Base-by-base conservation (phyloP, 768 basidiomycete species). In the Serpula lacrymans region DNA sequence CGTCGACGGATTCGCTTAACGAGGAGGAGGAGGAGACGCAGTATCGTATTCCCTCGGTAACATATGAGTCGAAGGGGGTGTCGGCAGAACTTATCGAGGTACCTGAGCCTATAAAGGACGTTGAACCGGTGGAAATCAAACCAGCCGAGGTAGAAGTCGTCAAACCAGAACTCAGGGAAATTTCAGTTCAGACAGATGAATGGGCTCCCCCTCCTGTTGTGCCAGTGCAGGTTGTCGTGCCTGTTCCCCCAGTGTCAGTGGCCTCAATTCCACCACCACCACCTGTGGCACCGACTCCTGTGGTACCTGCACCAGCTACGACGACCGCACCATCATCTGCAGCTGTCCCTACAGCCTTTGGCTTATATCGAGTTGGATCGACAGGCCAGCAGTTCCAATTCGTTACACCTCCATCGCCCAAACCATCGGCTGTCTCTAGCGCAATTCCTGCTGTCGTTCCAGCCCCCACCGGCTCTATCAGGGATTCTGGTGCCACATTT, bases 181-280 rank as follows among this genome's bases (percentile, higher is more conserved):
- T 80, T 45, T 84, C 80, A 3, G 79, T 82, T 24, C 88, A 92
- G 65, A 91, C 88, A 1, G 89, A 92, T 46, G 72, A 74, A 36
- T 85, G 82, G 84, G 64, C 57, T 11, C 77, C 77, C 9, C 67
- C 72, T 7, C 57, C 66, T 2, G 58, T 68, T 2, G 42, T 55
- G 13, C 56, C 55, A 5, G 55, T 60, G 5, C 56, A 54, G 48
- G 43, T 55, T 34, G 42, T 63, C 42, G 41, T 56, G 48, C 40
- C 49, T 39, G 31, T 65, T 50, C 37, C 56, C 14, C 51, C 47
- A 29, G 47, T 62, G 42, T 62, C 63, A 38, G 43, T 57, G 52
- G 50, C 68, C 24, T 50, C 68, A 26, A 33, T 67, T 44, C 59
- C 54, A 13, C 62, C 59, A 7, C 50, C 44, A 12, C 55, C 66